Evolutionary conservation across 83 land plant genomes (phyloP), one percentile per base, ranked within the genome.

Genomic region (Picea abies): DNA sequence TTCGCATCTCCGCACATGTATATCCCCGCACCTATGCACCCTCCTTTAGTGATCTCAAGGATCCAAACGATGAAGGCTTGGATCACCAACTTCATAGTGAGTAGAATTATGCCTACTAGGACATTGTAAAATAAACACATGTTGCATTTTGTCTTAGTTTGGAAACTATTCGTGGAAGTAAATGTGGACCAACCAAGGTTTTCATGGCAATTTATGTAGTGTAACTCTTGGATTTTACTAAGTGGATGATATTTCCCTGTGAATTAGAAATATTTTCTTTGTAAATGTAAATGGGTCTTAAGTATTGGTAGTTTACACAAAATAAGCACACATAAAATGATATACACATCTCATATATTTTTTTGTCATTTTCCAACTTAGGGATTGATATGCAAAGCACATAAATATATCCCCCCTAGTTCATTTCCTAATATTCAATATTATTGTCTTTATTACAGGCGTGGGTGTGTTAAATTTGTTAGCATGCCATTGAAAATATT

Each of bases 31-130:
- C n/a, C n/a, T 5, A 81, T 68, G 37, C 80, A 32, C 76, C 95
- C 85, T 60, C 87, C 16, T 93, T 93, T 79, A 93, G 95, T 84
- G 95, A 93, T 84, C 83, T 93, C 11, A 91, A 87, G 85, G 95
- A 91, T 71, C 91, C 95, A 12, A 88, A 90, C 60, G 91, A 90
- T 87, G 91, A 85, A 15, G 62, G 26, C 14, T 83, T 86, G 14
- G 25, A 56, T 68, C 23, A 83, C 41, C 16, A 41, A 23, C 79
- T 76, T 12, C 86, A 80, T 68, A 78, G 94, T 92, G 64, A 91
- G 90, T 81, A 49, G 52, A 39, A 44, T 71, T 5, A 5, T 39
- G 2, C 22, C 52, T 39, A 41, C 76, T 71, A 9, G 17, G 22
- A 23, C 4, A 20, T 47, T 39, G 52, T 71, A 37, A 71, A 37